Evolutionary conservation across 257 asterid species (phyloP).

Genomic region (Salvia rosmarinus): DNA sequence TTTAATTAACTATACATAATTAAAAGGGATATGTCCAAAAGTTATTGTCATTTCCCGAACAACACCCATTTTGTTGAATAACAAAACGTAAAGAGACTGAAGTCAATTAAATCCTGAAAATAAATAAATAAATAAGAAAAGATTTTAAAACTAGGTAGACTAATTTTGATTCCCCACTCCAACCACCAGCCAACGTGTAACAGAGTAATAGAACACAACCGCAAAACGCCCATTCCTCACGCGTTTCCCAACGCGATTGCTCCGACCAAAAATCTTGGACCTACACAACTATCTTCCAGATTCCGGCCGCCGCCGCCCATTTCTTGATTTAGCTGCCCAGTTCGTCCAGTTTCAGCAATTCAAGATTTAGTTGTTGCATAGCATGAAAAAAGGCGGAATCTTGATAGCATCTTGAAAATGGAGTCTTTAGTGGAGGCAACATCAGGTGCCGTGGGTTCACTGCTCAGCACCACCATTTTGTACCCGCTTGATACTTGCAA

Average conservation of each 20-base stretch:
- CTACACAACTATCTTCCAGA: background rate
- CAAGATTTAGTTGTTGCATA: background rate
- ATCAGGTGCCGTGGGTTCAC: slow-evolving; percentile 89
- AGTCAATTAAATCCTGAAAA: no score
- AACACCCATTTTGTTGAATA: no score
- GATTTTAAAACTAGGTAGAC: no score
- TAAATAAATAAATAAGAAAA: no score
- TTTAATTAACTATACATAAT: no score
- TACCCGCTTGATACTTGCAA: slow-evolving; percentile 95
- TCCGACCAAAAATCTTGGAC: slow-evolving; percentile 14
- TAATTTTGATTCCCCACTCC: no score
- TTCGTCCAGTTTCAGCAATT: background rate
- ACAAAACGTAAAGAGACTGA: no score
- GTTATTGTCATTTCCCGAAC: no score
- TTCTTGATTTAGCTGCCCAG: slow-evolving; percentile 14
- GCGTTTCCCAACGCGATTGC: slow-evolving; percentile 34
- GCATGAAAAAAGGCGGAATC: slow-evolving; percentile 13
- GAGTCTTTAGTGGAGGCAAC: slow-evolving; percentile 88
- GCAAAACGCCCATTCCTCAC: slow-evolving; percentile 35
- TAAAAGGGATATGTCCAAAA: no score
- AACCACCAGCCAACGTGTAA: no score
- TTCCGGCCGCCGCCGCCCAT: slow-evolving; percentile 9
- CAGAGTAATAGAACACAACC: no score
- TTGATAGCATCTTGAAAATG: slow-evolving; percentile 44
- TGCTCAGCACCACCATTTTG: slow-evolving; percentile 82